Percentiles rank a stretch among this genome's conserved stretches.
Conservation (phyloP, 495 filamentous ascomycete genomes). For the Aspergillus steynii region DNA sequence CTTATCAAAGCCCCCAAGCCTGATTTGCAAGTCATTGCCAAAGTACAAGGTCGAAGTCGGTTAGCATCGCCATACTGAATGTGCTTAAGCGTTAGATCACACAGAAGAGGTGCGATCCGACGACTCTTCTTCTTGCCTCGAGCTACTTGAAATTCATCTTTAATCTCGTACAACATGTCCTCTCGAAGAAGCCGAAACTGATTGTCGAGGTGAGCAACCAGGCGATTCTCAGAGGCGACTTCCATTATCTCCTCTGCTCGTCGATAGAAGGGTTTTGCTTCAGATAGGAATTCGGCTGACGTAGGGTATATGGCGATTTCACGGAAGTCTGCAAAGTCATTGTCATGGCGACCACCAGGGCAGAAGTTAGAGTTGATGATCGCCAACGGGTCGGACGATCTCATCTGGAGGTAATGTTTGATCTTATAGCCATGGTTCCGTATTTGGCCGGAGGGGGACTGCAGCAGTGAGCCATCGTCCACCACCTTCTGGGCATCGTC, state of each 20-base stretch:
- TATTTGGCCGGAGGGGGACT: conserved; percentile 28
- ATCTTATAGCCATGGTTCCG: conserved; percentile 47
- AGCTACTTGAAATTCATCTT: conserved; percentile 57
- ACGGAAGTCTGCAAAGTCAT: conserved; percentile 65
- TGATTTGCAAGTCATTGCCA: conserved; percentile 43
- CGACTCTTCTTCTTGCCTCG: conserved; percentile 42
- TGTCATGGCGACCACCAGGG: conserved; percentile 77
- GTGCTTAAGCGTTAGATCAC: conserved; percentile 27
- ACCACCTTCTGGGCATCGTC: conserved; percentile 33
- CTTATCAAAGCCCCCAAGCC: conserved; percentile 47
- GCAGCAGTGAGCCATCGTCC: conserved; percentile 27
- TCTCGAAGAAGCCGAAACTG: conserved; percentile 78
- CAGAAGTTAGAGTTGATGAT: conserved; percentile 11
- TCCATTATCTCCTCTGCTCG: conserved; percentile 40
- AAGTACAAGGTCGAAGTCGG: conserved; percentile 36
- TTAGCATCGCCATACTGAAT: conserved; percentile 30
- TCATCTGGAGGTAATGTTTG: conserved; percentile 37
- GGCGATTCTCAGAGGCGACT: conserved; percentile 33
- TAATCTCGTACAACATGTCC: conserved; percentile 69
- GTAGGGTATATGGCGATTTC: conserved; percentile 69
- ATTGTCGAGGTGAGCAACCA: conserved; percentile 64
- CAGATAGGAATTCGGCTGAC: conserved; percentile 62
- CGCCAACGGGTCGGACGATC: conserved; percentile 12
- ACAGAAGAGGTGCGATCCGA: conserved; percentile 26
- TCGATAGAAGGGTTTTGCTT: conserved; percentile 59